A percentile compares a stretch with the other conserved stretches of the same genome.
These are phyloP conservation scores for Triticum aestivum DNA, from an alignment of 176 grass and related monocot genomes.

Conservation along the genomic window IWGSC_CS_RefSeq_v2.1 NC_057798.1:29594087-29594586, in stretches of 20 bases:
- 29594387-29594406: neutral
- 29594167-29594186: conserved; percentile 51
- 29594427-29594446: neutral
- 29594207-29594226: too few species aligned
- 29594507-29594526: conserved; percentile 62
- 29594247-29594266: neutral
- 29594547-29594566: conserved; percentile 57
- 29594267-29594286: neutral
- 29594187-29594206: conserved; percentile 11
- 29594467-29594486: too few species aligned
- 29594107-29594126: conserved; percentile 37
- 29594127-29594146: conserved; percentile 79
- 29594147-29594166: conserved; percentile 89
- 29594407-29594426: neutral
- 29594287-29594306: neutral
- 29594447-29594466: too few species aligned
- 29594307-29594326: neutral
- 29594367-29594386: neutral
- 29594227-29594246: too few species aligned
- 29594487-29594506: neutral
- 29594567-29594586: conserved; percentile 70
- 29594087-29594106: neutral
- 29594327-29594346: neutral
- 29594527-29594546: conserved; percentile 67
- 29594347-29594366: too few species aligned